Conservation (phyloP, 2,329 filamentous ascomycete species). For the Geosmithia flava region DNA sequence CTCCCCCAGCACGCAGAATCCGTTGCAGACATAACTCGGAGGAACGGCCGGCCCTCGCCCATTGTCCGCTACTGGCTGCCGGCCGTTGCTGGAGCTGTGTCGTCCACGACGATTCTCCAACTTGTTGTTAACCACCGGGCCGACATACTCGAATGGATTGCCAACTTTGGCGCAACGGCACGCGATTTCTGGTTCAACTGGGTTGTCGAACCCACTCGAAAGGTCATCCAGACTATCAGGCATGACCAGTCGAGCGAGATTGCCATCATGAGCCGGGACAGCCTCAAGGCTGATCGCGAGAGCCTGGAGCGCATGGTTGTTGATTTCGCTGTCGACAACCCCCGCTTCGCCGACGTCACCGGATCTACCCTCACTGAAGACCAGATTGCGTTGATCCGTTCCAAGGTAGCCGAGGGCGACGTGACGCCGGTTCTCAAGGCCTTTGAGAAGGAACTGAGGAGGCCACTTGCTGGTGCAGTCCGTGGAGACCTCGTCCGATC, state of each 20-base stretch:
- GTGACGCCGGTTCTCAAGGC: conserved; percentile 83
- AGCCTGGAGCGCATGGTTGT: conserved; percentile 97
- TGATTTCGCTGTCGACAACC: conserved; percentile 82
- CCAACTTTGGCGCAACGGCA: conserved; percentile 64
- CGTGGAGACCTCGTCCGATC: conserved; percentile 80
- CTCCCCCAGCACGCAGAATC: conserved; percentile 54
- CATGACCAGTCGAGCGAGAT: conserved; percentile 90
- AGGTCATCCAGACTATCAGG: conserved; percentile 80
- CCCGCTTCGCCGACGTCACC: conserved; percentile 39
- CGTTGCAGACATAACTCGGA: conserved; percentile 40
- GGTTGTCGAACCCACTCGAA: conserved; percentile 76
- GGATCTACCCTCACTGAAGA: conserved; percentile 44
- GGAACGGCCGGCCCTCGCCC: conserved; percentile 64
- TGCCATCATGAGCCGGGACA: conserved; percentile 91
- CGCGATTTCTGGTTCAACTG: conserved; percentile 94
- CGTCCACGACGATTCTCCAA: conserved; percentile 75
- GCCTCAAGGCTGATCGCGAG: conserved; percentile 76
- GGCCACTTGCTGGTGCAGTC: conserved; percentile 70
- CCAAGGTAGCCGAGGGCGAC: conserved; percentile 81
- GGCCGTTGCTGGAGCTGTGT: conserved; percentile 56
- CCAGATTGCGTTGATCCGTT: conserved; percentile 62
- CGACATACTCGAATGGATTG: conserved; percentile 69
- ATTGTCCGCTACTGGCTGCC: conserved; percentile 86
- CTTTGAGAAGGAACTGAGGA: conserved; percentile 79
- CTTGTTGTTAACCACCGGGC: conserved; percentile 63